These are phyloP conservation scores for Urostyla sp. DNA, from an alignment of 73 alveolate species.

Conservation along the genomic window DNA sequence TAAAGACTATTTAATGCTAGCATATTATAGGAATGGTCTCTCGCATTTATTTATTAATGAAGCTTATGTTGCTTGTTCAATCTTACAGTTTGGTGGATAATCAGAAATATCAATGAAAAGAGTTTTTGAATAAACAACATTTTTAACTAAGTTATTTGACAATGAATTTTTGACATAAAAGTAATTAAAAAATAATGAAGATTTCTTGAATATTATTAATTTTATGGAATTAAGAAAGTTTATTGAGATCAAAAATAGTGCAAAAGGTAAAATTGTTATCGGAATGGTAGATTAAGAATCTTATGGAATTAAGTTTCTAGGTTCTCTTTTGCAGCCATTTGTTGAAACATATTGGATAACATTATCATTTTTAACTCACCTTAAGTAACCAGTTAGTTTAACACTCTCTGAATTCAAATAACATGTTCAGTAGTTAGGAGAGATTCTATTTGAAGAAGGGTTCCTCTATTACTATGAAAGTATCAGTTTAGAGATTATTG, in stretches of 20 bases:
- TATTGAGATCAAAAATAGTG: conserved; percentile 34
- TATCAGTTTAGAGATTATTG: conserved; percentile 79
- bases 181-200: conserved; percentile 38
- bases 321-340: conserved; percentile 84
- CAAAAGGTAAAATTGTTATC: conserved; percentile 31
- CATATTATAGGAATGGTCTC: conserved; percentile 85
- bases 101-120: conserved; percentile 76
- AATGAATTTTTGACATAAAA: conserved; percentile 78
- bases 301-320: conserved; percentile 63
- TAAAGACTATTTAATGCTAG: conserved; percentile 82
- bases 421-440: conserved; percentile 82
- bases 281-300: conserved; percentile 58
- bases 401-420: conserved; percentile 46
- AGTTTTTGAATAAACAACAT: conserved; percentile 76
- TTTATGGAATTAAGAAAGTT: conserved; percentile 71
- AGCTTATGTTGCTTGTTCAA: conserved; percentile 77
- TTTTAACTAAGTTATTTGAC: conserved; percentile 70
- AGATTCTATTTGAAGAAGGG: conserved; percentile 82
- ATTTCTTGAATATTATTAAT: conserved; percentile 47
- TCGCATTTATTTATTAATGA: conserved; percentile 75
- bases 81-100: conserved; percentile 84
- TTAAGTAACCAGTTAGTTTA: conserved; percentile 46
- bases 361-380: conserved; percentile 67
- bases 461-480: conserved; percentile 77
- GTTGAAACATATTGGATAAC: conserved; percentile 91